phyloP scores from a whole-genome alignment of 805 yeast genomes.

The Monosporozyma aerobia region DNA sequence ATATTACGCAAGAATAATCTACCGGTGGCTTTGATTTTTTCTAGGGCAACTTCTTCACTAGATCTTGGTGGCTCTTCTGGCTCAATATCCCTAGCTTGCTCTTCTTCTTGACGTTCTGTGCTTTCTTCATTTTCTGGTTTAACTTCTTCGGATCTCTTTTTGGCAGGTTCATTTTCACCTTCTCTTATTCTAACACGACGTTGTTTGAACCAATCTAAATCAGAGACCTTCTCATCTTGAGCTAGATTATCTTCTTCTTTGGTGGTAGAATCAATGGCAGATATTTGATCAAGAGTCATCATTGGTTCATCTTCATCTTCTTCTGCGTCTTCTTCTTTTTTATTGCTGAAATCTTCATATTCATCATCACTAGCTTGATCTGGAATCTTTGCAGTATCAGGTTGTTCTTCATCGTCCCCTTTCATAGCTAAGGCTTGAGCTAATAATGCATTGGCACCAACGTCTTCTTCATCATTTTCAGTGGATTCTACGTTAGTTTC shows the following conservation, averaged over 20 bases:
- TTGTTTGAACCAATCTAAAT: slow-evolving; percentile 78
- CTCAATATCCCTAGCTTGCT: slow-evolving; percentile 6
- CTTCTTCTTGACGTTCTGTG: slow-evolving; percentile 3
- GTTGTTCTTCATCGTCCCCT: slow-evolving; percentile 25
- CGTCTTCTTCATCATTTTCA: slow-evolving; percentile 21
- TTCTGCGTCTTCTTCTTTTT: slow-evolving; percentile 14
- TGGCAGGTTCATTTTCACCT: slow-evolving; percentile 22
- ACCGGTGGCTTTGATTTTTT: slow-evolving; percentile 56
- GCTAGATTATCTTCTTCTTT: slow-evolving; percentile 30
- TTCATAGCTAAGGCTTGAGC: slow-evolving; percentile 34
- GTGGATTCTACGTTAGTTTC: slow-evolving; percentile 7
- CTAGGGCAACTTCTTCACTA: slow-evolving; percentile 39
- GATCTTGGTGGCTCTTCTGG: slow-evolving; percentile 24
- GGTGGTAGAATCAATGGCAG: slow-evolving; percentile 7
- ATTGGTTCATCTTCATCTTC: slow-evolving; percentile 42
- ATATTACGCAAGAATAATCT: slow-evolving; percentile 85
- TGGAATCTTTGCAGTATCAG: slow-evolving; percentile 14
- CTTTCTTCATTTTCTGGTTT: slow-evolving; percentile 3
- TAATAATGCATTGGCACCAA: slow-evolving; percentile 32
- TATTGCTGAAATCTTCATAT: slow-evolving; percentile 29
- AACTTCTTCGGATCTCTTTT: slow-evolving; percentile 4
- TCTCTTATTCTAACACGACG: slow-evolving; percentile 66
- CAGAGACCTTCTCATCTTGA: slow-evolving; percentile 49
- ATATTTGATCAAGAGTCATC: slow-evolving; percentile 34
- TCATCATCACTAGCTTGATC: slow-evolving; percentile 40